Base-by-base conservation (phyloP, 78 protist genomes). In the Polysphondylium violaceum region DNA sequence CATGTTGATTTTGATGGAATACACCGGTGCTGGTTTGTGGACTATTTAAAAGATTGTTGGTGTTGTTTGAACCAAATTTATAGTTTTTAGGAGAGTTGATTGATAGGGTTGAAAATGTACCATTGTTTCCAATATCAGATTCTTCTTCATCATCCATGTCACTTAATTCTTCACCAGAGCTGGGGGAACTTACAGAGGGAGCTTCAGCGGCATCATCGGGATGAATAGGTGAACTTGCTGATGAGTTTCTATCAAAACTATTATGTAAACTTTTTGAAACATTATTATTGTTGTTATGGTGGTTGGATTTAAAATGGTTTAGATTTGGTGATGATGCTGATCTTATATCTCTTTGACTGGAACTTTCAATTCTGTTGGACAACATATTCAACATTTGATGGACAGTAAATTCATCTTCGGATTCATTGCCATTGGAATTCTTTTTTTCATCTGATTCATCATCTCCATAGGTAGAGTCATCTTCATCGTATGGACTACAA, bases 201-300 rank as follows among this genome's bases (percentile, higher is more conserved):
- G 85, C 85, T 33, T 75, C 85, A 9, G 85, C 85, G 11, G 85
- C 85, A 75, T 75, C 85, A 36, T 75, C 85, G 19, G 85, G 85
- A 75, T 75, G 85, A n/a, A n/a, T n/a, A n/a, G n/a, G n/a, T n/a
- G n/a, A n/a, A n/a, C n/a, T n/a, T 53, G 79, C 51, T n/a, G 61
- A 73, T 5, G 75, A 44, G 50, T 41, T 33, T 6, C 50, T 36
- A 7, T 44, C 12, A 40, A 40, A 8, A 1, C 59, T 23, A 38
- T 40, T 55, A 75, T 41, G 29, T 44, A 19, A n/a, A 25, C 36
- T 8, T 35, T 60, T 53, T 1, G 55, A 25, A 36, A 12, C 11
- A 47, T 69, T 69, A 23, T 69, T 44, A 69, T 47, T 36, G 25
- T 69, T 36, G 50, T 47, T 69, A 41, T 68, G 14, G 3, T 23